Percentiles rank a stretch among this genome's conserved stretches.
Evolutionary conservation across 1,284 basidiomycete species (phyloP).

Genomic region (Sparassis latifolia): DNA sequence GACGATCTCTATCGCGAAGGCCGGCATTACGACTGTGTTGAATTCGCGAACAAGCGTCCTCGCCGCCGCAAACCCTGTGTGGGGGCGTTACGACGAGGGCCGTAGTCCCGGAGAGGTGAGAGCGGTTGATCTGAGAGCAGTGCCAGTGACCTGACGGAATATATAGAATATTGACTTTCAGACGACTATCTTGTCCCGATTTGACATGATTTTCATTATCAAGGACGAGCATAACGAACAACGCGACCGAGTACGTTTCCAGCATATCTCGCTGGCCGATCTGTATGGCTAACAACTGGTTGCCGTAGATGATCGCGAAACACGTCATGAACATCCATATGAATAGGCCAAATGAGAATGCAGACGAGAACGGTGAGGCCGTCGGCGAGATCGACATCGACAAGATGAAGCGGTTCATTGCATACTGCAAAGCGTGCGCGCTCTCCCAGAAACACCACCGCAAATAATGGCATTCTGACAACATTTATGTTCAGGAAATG

Average conservation of each 20-base stretch:
- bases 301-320: constrained; percentile 80
- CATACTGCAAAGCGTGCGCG: constrained; percentile 88
- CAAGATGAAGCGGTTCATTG: constrained; percentile 97
- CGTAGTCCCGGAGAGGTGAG: constrained; percentile 90
- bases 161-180: constrained; percentile 94
- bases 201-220: constrained; percentile 99
- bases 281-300: neutral
- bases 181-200: constrained; percentile 96
- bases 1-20: constrained; percentile 99
- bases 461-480: too few species aligned
- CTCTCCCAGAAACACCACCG: neutral
- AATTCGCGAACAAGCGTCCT: constrained; percentile 96
- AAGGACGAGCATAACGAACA: constrained; percentile 97
- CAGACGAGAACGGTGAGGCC: constrained; percentile 55
- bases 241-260: constrained; percentile 70
- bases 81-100: constrained; percentile 97
- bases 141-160: neutral
- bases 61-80: constrained; percentile 98
- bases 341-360: constrained; percentile 72
- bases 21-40: constrained; percentile 96
- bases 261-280: neutral
- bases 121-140: neutral
- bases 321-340: constrained; percentile 99
- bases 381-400: constrained; percentile 95
- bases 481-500: constrained; percentile 63